Evolutionary conservation across 768 basidiomycete genomes (phyloP), one percentile per base, ranked within the genome.

Genomic region (Dioszegia hungarica): DNA sequence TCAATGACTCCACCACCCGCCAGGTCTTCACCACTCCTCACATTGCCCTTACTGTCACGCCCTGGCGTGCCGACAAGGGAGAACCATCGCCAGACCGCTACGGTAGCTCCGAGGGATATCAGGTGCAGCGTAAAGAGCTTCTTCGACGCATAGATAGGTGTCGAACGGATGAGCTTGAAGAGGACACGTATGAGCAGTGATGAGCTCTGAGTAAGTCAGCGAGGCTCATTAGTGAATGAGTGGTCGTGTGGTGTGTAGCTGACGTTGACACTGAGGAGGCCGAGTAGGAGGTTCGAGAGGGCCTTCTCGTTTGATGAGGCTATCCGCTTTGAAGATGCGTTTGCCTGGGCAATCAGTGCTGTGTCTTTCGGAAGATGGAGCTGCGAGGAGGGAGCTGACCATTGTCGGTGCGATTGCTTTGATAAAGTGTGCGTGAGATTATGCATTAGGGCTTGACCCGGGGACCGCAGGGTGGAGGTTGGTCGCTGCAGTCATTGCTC

Each of bases 321-420:
- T 22, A 73, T 71, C 15, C 74, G 62, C 59, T 75, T 75, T 5
- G 66, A 63, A 9, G 71, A 69, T 55, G 71, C 71, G 56, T 72
- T 73, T 9, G 74, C 74, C 74, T 75, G 44, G 14, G 27, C 10
- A 3, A 22, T 41, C 5, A 50, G 34, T 15, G 34, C 19, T 12
- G 40, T 24, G n/a, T n/a, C n/a, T n/a, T n/a, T n/a, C 8, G 10
- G 22, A 12, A 14, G 6, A 22, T 29, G 17, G 36, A 29, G 5
- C 51, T 5, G 12, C 11, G 14, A 19, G 15, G 4, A 44, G 27
- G 19, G 11, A 29, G 25, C 43, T 44, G 43, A 44, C 43, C 43
- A 44, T 44, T 20, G 20, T 44, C 11, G n/a, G 8, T 40, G 39
- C 10, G n/a, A 9, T 50, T 12, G 33, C 5, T 24, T 15, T 31